phyloP scores from a whole-genome alignment of 1,284 basidiomycete genomes.

The Apiotrichum laibachii region DNA sequence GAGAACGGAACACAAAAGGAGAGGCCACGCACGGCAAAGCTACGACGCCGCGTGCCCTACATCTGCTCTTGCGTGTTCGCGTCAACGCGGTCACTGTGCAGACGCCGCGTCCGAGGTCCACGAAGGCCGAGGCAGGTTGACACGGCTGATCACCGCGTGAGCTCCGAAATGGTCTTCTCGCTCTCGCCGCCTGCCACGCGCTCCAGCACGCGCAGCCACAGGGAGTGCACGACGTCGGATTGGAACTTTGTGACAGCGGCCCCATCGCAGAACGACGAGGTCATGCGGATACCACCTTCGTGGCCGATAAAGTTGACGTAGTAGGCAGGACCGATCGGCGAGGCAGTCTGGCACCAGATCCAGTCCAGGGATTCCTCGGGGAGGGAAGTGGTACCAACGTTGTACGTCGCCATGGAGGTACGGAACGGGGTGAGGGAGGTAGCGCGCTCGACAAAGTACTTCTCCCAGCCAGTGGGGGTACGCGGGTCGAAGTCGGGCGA shows the following conservation, averaged over 20 bases:
- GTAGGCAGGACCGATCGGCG: conserved; percentile 25
- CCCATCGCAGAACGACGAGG: conserved; percentile 30
- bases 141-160: conserved; percentile 1
- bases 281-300: conserved; percentile 30
- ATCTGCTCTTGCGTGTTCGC: too few relatives aligned
- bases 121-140: background rate
- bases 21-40: too few relatives aligned
- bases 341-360: conserved; percentile 31
- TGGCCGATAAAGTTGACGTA: conserved; percentile 29
- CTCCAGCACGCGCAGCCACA: conserved; percentile 11
- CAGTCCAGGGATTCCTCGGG: conserved; percentile 31
- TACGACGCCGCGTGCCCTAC: too few relatives aligned
- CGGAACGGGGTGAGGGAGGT: conserved; percentile 15
- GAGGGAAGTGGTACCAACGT: conserved; percentile 31
- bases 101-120: too few relatives aligned
- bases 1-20: too few relatives aligned
- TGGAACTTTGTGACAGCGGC: conserved; percentile 18
- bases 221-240: conserved; percentile 8
- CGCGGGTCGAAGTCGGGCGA: conserved; percentile 20
- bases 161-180: conserved; percentile 10
- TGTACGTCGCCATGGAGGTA: conserved; percentile 28
- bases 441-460: conserved; percentile 27
- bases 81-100: too few relatives aligned
- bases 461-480: conserved; percentile 39
- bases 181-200: conserved; percentile 11